Evolutionary conservation across 2,329 filamentous ascomycete genomes (phyloP).

Genomic region (Fonsecaea multimorphosa): DNA sequence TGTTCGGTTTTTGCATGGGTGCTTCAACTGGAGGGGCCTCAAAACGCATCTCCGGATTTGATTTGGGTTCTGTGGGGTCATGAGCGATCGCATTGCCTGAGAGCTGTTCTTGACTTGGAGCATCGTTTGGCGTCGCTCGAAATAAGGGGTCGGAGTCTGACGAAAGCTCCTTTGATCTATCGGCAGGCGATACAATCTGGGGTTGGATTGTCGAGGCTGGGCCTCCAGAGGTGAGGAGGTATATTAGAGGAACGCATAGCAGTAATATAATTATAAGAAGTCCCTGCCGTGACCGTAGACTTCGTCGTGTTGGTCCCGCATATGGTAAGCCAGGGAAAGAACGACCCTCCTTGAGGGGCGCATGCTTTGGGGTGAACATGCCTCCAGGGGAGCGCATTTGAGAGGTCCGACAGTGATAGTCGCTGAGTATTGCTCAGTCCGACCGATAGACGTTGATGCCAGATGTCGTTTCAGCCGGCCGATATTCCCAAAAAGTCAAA

Average conservation of each 20-base stretch:
- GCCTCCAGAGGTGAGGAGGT: slow-evolving; percentile 25
- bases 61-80: background rate
- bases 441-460: slow-evolving; percentile 25
- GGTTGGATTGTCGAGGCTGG: slow-evolving; percentile 14
- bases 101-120: background rate
- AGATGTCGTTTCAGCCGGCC: slow-evolving; percentile 10
- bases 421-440: background rate
- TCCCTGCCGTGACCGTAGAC: slow-evolving; percentile 28
- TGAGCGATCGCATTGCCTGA: background rate
- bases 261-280: slow-evolving; percentile 28
- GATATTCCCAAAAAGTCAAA: slow-evolving; percentile 10
- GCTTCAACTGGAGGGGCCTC: slow-evolving; percentile 16
- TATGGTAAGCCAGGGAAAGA: slow-evolving; percentile 35
- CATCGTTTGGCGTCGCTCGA: slow-evolving; percentile 6
- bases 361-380: slow-evolving; percentile 35
- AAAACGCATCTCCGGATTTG: slow-evolving; percentile 14
- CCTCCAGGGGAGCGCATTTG: slow-evolving; percentile 26
- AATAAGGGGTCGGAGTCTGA: slow-evolving; percentile 21
- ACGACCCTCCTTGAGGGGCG: slow-evolving; percentile 36
- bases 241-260: slow-evolving; percentile 32
- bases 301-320: slow-evolving; percentile 28
- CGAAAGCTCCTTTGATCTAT: slow-evolving; percentile 5
- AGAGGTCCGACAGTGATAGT: background rate
- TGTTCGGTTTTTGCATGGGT: background rate
- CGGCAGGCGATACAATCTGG: slow-evolving; percentile 9